Evolutionary conservation across 2,329 filamentous ascomycete species (phyloP), one percentile per base, ranked within the genome.

Genomic region (Karstenula rhodostoma): DNA sequence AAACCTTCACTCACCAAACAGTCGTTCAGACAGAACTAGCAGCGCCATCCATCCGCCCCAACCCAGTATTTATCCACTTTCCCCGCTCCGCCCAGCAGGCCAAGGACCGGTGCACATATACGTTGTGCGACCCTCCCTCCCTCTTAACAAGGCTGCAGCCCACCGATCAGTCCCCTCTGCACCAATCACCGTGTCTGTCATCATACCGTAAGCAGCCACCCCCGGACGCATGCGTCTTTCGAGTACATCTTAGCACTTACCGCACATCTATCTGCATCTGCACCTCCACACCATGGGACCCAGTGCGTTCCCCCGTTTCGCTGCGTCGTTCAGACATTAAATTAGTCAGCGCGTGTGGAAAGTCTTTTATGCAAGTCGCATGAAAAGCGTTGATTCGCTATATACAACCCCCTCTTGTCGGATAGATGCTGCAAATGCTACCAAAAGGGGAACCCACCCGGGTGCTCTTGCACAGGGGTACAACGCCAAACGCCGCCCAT

Each of bases 401-500:
- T 49, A 13, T 29, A 40, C 7, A 23, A 19, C 15, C 19, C n/a
- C 13, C 19, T 10, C n/a, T 3, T 22, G 29, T 32, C 29, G 29
- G 29, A 10, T 7, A 22, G 22, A 33, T 43, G 23, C 27, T n/a
- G 44, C 3, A 46, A 37, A 23, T 46, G 22, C 42, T 9, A 8
- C 42, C 19, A 27, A 40, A 40, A n/a, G 7, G 29, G 29, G 2
- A 5, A 12, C 8, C 15, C 13, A 27, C 35, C 23, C 17, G 12
- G 12, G 29, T 44, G 44, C 15, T 47, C 52, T 17, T 33, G n/a
- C 48, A 51, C 10, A 27, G 22, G 42, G 17, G n/a, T 35, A 17
- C 32, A 25, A 42, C n/a, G 27, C 27, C 22, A 42, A 56, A 59
- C 57, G 52, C 57, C 57, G 33, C 52, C 15, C 46, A 56, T 59